Base-by-base conservation (phyloP, 148 eudicot genomes). In the Beta vulgaris region DNA sequence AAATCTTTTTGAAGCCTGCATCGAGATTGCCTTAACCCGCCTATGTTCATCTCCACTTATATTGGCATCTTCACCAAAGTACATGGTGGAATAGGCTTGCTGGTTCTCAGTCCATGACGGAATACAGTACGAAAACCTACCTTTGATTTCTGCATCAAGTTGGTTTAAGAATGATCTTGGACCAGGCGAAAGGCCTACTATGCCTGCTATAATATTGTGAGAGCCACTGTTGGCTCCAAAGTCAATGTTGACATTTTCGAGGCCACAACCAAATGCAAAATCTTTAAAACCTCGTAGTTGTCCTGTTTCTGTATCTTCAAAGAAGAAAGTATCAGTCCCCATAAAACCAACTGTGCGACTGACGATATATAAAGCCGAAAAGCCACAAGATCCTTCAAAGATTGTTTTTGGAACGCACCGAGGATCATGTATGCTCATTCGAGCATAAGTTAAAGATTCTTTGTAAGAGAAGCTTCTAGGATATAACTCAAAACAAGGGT, bases 51-150 rank as follows among this genome's bases (percentile, higher is more conserved):
- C 68, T 59, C 25, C 67, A 68, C 72, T 62, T 36, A 74, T 46
- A 32, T 74, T 31, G 13, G 77, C 77, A n/a, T 74, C 70, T 29
- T 74, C 77, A 0, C 77, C 77, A 23, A 74, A 64, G 15, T 53
- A 18, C 19, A 76, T 51, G 31, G 72, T 54, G 1, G 78, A 53
- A 6, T n/a, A 4, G 1, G 31, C 26, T 15, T 14, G 4, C 16
- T n/a, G 10, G 0, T 29, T 9, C 2, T 8, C 73, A 4, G 1
- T 9, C 25, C 51, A 34, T 5, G 32, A 34, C 3, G 78, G 65
- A 28, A 76, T 26, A 55, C 78, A 76, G 9, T 76, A 76, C 2
- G 64, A 67, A 40, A 76, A 76, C 1, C 65, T 72, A 21, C 72
- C 72, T 11, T 76, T 15, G 7, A 76, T 39, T 37, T 49, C 37